Evolutionary conservation across 2,329 filamentous ascomycete genomes (phyloP).

Genomic region (Claviceps spartinae): DNA sequence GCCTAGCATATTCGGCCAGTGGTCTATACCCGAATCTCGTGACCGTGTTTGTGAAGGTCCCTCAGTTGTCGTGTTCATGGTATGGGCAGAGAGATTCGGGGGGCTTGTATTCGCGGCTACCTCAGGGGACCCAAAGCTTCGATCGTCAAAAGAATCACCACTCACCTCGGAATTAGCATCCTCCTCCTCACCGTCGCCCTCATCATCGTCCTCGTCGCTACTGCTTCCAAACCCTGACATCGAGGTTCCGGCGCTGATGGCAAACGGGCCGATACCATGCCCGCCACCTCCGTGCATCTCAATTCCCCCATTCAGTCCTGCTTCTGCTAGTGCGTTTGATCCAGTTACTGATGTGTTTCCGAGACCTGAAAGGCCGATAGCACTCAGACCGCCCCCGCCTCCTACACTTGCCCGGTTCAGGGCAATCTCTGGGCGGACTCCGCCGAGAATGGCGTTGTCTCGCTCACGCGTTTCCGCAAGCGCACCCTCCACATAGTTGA

Average conservation of each 20-base stretch:
- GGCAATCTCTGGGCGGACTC: constrained; percentile 81
- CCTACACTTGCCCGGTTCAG: constrained; percentile 58
- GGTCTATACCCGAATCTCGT: constrained; percentile 9
- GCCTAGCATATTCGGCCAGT: constrained; percentile 5
- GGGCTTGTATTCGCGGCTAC: constrained; percentile 13
- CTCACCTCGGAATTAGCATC: constrained; percentile 57
- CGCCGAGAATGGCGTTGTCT: constrained; percentile 95
- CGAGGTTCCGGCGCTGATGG: constrained; percentile 58
- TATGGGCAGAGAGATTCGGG: constrained; percentile 14
- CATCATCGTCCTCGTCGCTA: constrained; percentile 92
- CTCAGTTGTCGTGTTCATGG: constrained; percentile 17
- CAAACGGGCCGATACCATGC: constrained; percentile 58
- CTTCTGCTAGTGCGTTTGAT: constrained; percentile 64
- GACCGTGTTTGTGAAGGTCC: constrained; percentile 14
- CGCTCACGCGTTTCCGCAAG: constrained; percentile 87
- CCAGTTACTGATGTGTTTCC: constrained; percentile 25
- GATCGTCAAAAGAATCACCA: constrained; percentile 23
- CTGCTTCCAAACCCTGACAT: constrained; percentile 89
- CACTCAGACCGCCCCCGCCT: constrained; percentile 31
- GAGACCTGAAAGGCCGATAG: constrained; percentile 35
- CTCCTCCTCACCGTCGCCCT: constrained; percentile 74
- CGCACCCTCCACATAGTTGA: constrained; percentile 86
- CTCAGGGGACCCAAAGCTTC: constrained; percentile 15
- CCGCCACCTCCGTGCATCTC: constrained; percentile 52
- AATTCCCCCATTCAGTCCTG: constrained; percentile 64